A percentile compares a stretch with the other conserved stretches of the same genome.
Evolutionary conservation across 257 asterid species (phyloP).

Genomic region (Petrea volubilis): DNA sequence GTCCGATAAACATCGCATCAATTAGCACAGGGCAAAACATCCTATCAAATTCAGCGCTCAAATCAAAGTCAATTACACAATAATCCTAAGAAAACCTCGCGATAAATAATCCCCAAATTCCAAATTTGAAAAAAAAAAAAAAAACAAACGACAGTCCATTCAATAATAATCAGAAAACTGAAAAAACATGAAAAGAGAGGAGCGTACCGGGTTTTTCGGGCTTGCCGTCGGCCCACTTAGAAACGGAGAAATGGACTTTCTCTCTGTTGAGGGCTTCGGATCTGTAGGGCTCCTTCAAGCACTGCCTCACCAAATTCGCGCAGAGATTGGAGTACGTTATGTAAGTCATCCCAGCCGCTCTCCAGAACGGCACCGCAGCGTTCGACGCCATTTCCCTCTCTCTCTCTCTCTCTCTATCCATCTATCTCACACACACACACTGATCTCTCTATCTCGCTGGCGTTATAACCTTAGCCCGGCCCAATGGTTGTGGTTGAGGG

Average conservation of each 20-base stretch:
- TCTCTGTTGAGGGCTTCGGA: slow-evolving; percentile 63
- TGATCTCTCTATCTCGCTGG: not conserved
- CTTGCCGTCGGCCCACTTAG: slow-evolving; percentile 64
- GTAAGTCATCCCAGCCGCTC: too few species aligned
- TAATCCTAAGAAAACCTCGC: not conserved
- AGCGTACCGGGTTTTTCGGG: slow-evolving; percentile 56
- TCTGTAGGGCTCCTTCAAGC: too few species aligned
- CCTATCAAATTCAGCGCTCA: not conserved
- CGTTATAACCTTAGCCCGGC: too few species aligned
- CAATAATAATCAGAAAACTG: not conserved
- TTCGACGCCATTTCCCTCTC: slow-evolving; percentile 39
- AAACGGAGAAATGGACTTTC: slow-evolving; percentile 59
- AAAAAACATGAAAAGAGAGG: not conserved
- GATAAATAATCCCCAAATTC: not conserved
- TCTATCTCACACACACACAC: not conserved
- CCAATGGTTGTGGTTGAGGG: too few species aligned
- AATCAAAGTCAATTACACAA: not conserved
- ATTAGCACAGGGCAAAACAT: not conserved
- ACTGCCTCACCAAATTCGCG: too few species aligned
- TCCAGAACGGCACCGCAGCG: slow-evolving; percentile 62
- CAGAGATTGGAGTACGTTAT: too few species aligned
- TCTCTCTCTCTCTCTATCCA: not conserved
- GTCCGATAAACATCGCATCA: not conserved
- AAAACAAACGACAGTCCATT: not conserved
- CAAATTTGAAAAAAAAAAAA: not conserved